Conservation (phyloP, 2,329 filamentous ascomycete species). For the Neocucurbitaria cava region DNA sequence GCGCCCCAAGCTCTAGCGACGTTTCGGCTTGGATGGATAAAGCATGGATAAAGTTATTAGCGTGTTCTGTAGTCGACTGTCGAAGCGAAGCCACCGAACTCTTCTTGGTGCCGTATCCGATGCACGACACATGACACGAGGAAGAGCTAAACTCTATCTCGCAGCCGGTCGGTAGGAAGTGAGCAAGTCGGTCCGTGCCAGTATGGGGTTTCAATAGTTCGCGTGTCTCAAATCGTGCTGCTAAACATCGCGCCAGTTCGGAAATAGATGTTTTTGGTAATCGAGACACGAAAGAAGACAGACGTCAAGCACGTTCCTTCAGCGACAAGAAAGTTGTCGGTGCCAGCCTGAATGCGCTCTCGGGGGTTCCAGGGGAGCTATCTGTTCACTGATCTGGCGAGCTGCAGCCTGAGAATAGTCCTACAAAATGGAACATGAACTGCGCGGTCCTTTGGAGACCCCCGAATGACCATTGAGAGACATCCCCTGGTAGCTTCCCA, state of each 20-base stretch:
- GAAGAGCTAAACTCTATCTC: conserved; percentile 18
- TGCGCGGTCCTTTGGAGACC: not conserved
- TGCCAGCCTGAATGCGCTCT: conserved; percentile 4
- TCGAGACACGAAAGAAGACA: conserved; percentile 5
- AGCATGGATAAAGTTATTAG: conserved; percentile 26
- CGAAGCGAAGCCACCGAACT: conserved; percentile 18
- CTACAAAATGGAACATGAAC: not conserved
- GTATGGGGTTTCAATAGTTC: conserved; percentile 10
- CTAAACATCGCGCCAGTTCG: conserved; percentile 10
- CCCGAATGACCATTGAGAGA: not conserved
- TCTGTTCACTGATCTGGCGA: conserved; percentile 16
- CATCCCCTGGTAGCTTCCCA: not conserved
- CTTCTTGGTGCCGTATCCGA: conserved; percentile 15
- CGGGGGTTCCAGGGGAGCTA: conserved; percentile 19
- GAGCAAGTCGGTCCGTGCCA: conserved; percentile 8
- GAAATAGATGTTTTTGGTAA: conserved; percentile 9
- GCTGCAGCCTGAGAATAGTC: conserved; percentile 16
- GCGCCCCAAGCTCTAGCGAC: conserved; percentile 14
- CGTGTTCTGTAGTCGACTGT: conserved; percentile 16
- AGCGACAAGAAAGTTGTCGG: conserved; percentile 9
- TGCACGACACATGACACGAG: conserved; percentile 30
- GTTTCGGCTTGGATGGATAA: conserved; percentile 14
- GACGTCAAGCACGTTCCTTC: conserved; percentile 10
- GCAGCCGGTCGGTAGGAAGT: conserved; percentile 11
- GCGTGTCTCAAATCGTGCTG: conserved; percentile 4